These are phyloP conservation scores for Schrenkiella parvula DNA, from an alignment of 345 rosid species.

Conservation along the genomic window DNA sequence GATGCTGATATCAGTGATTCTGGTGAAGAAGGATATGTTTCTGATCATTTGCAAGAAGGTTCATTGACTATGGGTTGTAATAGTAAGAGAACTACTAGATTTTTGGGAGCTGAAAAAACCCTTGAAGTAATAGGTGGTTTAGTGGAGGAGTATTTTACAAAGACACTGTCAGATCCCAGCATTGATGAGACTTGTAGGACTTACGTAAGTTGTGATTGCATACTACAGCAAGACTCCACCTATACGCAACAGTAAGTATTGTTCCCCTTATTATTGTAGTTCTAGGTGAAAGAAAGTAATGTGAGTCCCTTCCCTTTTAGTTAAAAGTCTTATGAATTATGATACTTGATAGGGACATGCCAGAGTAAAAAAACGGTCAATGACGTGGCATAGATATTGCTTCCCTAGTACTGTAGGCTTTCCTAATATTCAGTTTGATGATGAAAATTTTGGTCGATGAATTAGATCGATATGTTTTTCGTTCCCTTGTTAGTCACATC, in stretches of 20 bases:
- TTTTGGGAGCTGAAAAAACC: constrained; percentile 32
- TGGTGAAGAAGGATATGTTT: constrained; percentile 21
- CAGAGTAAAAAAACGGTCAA: not conserved
- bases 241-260: constrained; percentile 51
- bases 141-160: constrained; percentile 56
- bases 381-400: not conserved
- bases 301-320: constrained; percentile 7
- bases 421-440: not conserved
- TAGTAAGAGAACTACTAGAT: constrained; percentile 19
- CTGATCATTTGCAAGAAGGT: constrained; percentile 27
- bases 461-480: not conserved
- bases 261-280: constrained; percentile 5
- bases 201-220: constrained; percentile 58
- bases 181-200: constrained; percentile 55
- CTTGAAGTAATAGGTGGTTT: constrained; percentile 42
- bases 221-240: constrained; percentile 59
- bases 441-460: not conserved
- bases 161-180: constrained; percentile 53
- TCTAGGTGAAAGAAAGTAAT: constrained; percentile 10
- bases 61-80: not conserved
- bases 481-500: not conserved
- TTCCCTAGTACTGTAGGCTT: constrained; percentile 2
- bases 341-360: constrained; percentile 11
- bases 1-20: constrained; percentile 31
- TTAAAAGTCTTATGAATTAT: not conserved